Base-by-base conservation (phyloP, 164 flowering plant species). In the Platanus orientalis region DNA sequence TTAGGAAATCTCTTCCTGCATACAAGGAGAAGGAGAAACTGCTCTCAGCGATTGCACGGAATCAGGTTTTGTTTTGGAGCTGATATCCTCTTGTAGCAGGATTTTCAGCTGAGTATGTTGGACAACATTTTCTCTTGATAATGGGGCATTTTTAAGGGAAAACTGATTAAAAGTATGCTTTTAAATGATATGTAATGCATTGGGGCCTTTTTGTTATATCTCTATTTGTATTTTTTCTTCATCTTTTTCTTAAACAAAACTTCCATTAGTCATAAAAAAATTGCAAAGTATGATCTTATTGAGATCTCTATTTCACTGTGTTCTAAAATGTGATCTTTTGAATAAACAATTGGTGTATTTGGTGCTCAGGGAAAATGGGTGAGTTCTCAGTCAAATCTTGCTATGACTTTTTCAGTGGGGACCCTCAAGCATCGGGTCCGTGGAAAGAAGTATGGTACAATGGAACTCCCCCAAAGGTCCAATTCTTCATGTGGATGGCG, bases 1-100 rank as follows among this genome's bases (percentile, higher is more conserved):
- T 91, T 49, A 79, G 96, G 66, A 84, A 74, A 71, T 86, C 96
- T 49, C 89, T 94, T 29, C 99, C 99, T 63, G 76, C 96, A 67
- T 88, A 79, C 77, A 79, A 73, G 76, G 97, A 89, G 83, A 94
- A 86, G 80, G 93, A 89, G 60, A 85, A 78, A 69, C 75, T 94
- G 68, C 96, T 94, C 39, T 83, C 90, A 63, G 95, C 96, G 54
- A 91, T 94, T 69, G 99, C 99, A 14, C 77, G 75, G 61, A 94
- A 94, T 81, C 99, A 94, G 96, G 99, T 94, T 72, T 60, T 60
- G 32, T 24, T 66, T 60, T 66, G 53, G 62, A 44, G 54, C 66
- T 64, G 27, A 67, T 61, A 48, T 53, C 60, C 32, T 56, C 42
- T 26, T 47, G 54, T 67, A 56, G 63, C 42, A 64, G 36, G 62